Conservation (phyloP, 805 yeast genomes). For the Metschnikowia lunata region DNA sequence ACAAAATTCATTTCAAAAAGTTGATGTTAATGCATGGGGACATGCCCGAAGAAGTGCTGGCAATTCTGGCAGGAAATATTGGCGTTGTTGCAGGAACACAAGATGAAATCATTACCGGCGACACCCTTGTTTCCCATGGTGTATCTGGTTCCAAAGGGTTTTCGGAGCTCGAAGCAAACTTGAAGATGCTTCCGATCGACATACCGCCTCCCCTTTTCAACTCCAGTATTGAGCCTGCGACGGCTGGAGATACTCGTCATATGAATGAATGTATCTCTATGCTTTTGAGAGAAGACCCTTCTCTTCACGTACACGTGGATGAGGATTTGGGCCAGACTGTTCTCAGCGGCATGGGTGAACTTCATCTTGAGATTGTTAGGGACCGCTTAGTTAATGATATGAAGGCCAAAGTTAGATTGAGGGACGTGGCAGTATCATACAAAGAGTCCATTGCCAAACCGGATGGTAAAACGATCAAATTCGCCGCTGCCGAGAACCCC, state of each 20-base stretch:
- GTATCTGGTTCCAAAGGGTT: conserved; percentile 41
- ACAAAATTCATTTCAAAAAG: conserved; percentile 60
- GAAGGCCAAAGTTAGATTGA: conserved; percentile 75
- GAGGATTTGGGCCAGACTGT: conserved; percentile 88
- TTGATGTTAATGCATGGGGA: conserved; percentile 87
- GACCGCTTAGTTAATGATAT: conserved; percentile 77
- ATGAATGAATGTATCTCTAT: conserved; percentile 66
- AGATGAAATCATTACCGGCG: conserved; percentile 80
- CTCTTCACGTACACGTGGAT: conserved; percentile 64
- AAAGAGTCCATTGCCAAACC: conserved; percentile 55
- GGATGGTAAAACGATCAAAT: conserved; percentile 17
- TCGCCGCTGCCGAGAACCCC: conserved; percentile 18
- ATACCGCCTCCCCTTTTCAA: conserved; percentile 94
- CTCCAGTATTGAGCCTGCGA: conserved; percentile 74
- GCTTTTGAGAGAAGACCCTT: conserved; percentile 86
- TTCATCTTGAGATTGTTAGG: conserved; percentile 84
- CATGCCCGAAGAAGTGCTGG: conserved; percentile 64
- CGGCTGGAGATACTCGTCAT: conserved; percentile 73
- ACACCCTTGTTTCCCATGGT: conserved; percentile 69
- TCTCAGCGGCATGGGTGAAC: conserved; percentile 94
- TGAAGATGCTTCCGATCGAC: conserved; percentile 66
- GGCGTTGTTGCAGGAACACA: conserved; percentile 79
- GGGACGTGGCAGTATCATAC: conserved; percentile 84
- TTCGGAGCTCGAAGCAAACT: conserved; percentile 34
- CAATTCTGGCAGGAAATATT: conserved; percentile 72